Conservation (phyloP, 2,329 filamentous ascomycete species). For the Hypoxylon sp. region DNA sequence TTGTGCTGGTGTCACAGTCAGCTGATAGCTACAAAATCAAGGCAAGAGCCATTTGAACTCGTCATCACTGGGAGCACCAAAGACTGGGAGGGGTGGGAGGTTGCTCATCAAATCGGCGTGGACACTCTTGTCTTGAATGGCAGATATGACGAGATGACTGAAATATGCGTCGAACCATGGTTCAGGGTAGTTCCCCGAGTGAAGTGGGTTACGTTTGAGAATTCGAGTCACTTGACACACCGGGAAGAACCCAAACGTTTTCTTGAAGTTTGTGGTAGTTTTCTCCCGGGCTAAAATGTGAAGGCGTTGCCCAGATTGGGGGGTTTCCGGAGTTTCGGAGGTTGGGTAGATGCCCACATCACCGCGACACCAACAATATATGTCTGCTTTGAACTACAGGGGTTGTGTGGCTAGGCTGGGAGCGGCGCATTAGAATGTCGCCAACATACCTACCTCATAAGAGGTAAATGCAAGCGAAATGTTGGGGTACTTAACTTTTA, state of each 20-base stretch:
- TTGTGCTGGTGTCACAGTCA: not conserved
- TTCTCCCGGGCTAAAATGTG: constrained; percentile 13
- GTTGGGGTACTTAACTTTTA: too few relatives aligned
- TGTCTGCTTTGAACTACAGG: too few relatives aligned
- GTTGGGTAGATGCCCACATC: too few relatives aligned
- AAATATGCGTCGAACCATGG: constrained; percentile 28
- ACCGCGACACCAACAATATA: too few relatives aligned
- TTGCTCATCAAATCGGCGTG: constrained; percentile 20
- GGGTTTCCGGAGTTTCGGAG: too few relatives aligned
- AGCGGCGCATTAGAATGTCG: too few relatives aligned
- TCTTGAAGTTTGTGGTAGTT: constrained; percentile 30
- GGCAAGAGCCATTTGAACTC: constrained; percentile 30
- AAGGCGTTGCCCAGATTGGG: too few relatives aligned
- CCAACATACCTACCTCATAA: too few relatives aligned
- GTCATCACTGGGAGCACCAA: constrained; percentile 24
- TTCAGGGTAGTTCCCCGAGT: constrained; percentile 35
- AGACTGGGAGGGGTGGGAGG: constrained; percentile 28
- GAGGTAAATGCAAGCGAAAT: too few relatives aligned
- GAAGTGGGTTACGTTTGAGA: constrained; percentile 40
- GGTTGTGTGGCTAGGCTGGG: too few relatives aligned
- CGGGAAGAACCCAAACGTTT: constrained; percentile 38
- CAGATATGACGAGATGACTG: constrained; percentile 26
- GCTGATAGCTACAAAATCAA: not conserved
- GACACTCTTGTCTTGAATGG: constrained; percentile 22
- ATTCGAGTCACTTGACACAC: constrained; percentile 38